Evolutionary conservation across 73 alveolate species (phyloP), one percentile per base, ranked within the genome.

Genomic region (Paramecium pentaurelia): DNA sequence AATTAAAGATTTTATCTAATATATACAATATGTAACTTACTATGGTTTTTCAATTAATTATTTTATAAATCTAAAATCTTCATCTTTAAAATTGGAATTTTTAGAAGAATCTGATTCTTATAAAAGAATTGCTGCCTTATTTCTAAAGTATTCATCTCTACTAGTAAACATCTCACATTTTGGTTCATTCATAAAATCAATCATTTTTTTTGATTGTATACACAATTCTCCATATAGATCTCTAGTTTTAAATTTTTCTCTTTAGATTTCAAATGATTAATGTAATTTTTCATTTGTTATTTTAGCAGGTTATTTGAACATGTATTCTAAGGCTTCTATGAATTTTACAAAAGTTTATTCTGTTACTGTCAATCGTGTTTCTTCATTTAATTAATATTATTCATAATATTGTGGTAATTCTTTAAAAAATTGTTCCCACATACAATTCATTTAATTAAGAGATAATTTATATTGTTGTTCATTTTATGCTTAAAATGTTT

Each of bases 291-390:
- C 51, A 44, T 22, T 80, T n/a, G 71, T 42, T 32, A 44, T 80
- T 49, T 80, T 80, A 47, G 91, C 75, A 20, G 91, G 91, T 47
- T 80, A 18, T 20, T 80, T 80, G 58, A 80, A 80, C 73, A 80
- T 42, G 7, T 45, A 80, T 47, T 80, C 91, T 49, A 80, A 25
- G 14, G 58, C 75, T 47, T 80, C 91, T 0, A 80, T 28, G 27
- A 80, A 80, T 47, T 80, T 80, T 6, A 22, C 47, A 12, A 18
- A 45, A 9, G 91, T 49, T 49, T 80, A 11, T 80, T 80, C 91
- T 8, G 75, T 49, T 25, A 80, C 91, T 28, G 91, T 45, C 30
- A 80, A 28, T 1, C 91, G 6, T 4, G 77, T 42, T 80, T 80
- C 91, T 14, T 80, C 91, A 45, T 80, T 80, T 47, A 80, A 80